Conservation (phyloP, 805 yeast genomes). For the Candida pini region DNA sequence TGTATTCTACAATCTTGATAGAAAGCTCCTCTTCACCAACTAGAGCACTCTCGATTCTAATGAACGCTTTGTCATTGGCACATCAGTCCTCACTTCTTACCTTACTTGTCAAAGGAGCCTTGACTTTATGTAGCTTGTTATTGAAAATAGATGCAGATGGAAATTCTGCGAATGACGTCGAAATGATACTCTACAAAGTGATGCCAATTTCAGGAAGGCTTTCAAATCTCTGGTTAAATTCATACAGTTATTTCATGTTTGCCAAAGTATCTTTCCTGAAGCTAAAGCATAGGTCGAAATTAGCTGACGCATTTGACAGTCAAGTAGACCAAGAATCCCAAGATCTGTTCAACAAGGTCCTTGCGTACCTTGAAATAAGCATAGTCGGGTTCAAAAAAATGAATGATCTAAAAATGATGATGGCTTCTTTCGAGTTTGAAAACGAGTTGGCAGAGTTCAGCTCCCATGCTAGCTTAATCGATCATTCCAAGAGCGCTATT, state of each 20-base stretch:
- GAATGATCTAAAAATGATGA: conserved; percentile 34
- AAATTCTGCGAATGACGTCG: conserved; percentile 34
- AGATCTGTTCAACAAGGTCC: conserved; percentile 23
- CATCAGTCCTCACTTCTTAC: conserved; percentile 40
- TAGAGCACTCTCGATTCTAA: conserved; percentile 44
- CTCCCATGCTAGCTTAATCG: conserved; percentile 25
- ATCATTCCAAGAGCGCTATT: conserved; percentile 29
- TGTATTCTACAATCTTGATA: conserved; percentile 41
- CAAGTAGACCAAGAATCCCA: conserved; percentile 2
- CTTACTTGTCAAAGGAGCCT: conserved; percentile 40
- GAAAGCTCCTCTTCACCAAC: conserved; percentile 36
- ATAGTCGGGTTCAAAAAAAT: conserved; percentile 38
- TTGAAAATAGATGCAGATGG: conserved; percentile 29
- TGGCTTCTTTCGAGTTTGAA: conserved; percentile 36
- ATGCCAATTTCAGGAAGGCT: conserved; percentile 42
- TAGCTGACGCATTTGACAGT: background rate
- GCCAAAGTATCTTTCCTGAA: conserved; percentile 23
- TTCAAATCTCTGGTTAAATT: conserved; percentile 33
- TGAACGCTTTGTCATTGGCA: conserved; percentile 46
- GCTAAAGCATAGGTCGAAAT: conserved; percentile 2
- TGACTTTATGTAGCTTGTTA: conserved; percentile 41
- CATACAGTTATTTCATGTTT: conserved; percentile 32
- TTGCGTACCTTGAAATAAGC: conserved; percentile 37
- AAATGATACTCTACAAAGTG: conserved; percentile 32
- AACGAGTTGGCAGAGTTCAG: conserved; percentile 29